Evolutionary conservation across 768 basidiomycete species (phyloP), one percentile per base, ranked within the genome.

Genomic region (Hemileccinum impolitum): DNA sequence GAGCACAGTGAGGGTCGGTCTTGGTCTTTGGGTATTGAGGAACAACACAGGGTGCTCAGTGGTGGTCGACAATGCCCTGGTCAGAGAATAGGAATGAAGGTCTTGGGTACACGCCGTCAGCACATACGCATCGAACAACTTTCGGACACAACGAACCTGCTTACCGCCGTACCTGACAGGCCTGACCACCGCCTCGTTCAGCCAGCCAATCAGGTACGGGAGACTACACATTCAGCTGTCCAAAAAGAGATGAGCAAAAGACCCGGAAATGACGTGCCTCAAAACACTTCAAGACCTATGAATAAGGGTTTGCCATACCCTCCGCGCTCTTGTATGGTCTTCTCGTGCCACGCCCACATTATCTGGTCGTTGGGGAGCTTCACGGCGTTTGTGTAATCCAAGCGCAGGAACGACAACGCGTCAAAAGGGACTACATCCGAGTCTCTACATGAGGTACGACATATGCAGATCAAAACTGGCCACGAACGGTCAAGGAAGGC

Each of bases 131-230:
- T 23, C 23, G 23, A 23, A 23, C 23, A 23, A 3, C 23, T 23
- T 23, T 23, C 23, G 23, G 28, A 30, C 10, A 10, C 17, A 10
- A 51, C 46, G 17, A 23, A 58, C 58, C 47, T 59, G 53, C 31
- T 55, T 59, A 12, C 57, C 53, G n/a, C 57, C 58, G 6, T 52
- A 55, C 30, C 47, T 48, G n/a, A n/a, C n/a, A n/a, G n/a, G n/a
- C n/a, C n/a, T n/a, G 39, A 14, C 44, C 4, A 46, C 53, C 8
- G 50, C 50, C 13, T 45, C 19, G 26, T 59, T 51, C 40, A 59
- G 13, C 58, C 58, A 59, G 10, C 53, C 45, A 0, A 42, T 26
- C 4, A 56, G 14, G 25, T 31, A 45, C 1, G 28, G 4, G 6
- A 50, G 0, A 1, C 6, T 9, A 26, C 2, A 19, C 8, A 17